Percentiles rank a stretch among this genome's conserved stretches.
Evolutionary conservation across 345 rosid genomes (phyloP).

Genomic region (Arabis hirsuta): DNA sequence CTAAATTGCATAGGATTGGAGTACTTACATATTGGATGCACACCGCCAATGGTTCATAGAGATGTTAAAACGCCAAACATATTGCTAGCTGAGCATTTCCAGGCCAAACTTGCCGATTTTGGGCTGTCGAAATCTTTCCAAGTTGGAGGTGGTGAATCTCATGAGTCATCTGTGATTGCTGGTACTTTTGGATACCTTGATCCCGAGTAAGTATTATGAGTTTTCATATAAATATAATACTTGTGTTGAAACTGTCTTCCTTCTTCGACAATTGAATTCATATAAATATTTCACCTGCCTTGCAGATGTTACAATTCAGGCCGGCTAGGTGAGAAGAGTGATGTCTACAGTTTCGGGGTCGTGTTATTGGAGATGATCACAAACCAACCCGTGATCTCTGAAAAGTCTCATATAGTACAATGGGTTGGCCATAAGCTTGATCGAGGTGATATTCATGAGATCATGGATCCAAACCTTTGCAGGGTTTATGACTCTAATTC

Average conservation of each 20-base stretch:
- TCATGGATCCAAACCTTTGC: slow-evolving; percentile 9
- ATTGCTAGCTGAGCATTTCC: slow-evolving; percentile 48
- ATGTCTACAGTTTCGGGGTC: slow-evolving; percentile 25
- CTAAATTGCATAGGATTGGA: neutral
- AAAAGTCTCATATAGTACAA: neutral
- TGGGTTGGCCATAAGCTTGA: neutral
- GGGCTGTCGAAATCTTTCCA: slow-evolving; percentile 48
- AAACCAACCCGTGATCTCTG: slow-evolving; percentile 12
- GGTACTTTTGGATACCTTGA: slow-evolving; percentile 23
- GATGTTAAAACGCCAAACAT: slow-evolving; percentile 56
- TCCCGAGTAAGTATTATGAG: slow-evolving; percentile 16
- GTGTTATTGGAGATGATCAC: slow-evolving; percentile 27
- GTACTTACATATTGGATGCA: slow-evolving; percentile 35
- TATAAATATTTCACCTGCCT: neutral
- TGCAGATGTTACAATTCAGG: neutral
- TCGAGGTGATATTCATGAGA: neutral
- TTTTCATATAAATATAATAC: neutral
- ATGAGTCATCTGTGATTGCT: neutral
- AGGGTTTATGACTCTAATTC: neutral
- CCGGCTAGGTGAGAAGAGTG: slow-evolving; percentile 6
- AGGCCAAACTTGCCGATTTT: slow-evolving; percentile 59
- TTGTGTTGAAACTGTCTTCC: neutral
- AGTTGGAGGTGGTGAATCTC: neutral
- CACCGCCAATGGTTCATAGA: slow-evolving; percentile 53
- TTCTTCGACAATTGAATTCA: neutral